Evolutionary conservation across 495 filamentous ascomycete species (phyloP).

Genomic region (Aspergillus funiculosus): DNA sequence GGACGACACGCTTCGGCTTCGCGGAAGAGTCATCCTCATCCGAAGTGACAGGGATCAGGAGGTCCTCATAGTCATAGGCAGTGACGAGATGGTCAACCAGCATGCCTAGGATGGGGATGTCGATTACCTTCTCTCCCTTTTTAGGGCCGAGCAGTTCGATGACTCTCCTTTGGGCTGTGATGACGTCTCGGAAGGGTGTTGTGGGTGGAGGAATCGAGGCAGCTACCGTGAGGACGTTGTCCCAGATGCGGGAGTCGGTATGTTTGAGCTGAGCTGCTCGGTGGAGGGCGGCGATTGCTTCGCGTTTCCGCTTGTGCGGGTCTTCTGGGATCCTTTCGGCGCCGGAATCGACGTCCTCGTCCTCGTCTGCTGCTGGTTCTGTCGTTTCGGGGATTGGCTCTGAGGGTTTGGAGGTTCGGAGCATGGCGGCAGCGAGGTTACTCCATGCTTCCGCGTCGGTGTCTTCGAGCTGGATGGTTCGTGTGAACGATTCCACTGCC

Average conservation of each 20-base stretch:
- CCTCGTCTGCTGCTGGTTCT: slow-evolving; percentile 6
- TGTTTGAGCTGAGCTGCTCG: slow-evolving; percentile 73
- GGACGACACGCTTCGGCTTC: slow-evolving; percentile 25
- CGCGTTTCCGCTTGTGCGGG: slow-evolving; percentile 56
- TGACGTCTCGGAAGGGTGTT: slow-evolving; percentile 64
- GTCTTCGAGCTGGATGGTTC: slow-evolving; percentile 75
- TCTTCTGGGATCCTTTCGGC: slow-evolving; percentile 23
- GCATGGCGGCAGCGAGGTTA: slow-evolving; percentile 81
- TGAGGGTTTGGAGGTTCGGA: slow-evolving; percentile 40
- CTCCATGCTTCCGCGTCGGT: slow-evolving; percentile 90
- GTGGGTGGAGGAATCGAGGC: slow-evolving; percentile 66
- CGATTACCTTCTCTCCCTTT: slow-evolving; percentile 70
- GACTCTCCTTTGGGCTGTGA: slow-evolving; percentile 64
- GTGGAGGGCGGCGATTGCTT: slow-evolving; percentile 78
- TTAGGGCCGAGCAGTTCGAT: slow-evolving; percentile 65
- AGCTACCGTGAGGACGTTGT: slow-evolving; percentile 84
- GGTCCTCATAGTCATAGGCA: slow-evolving; percentile 36
- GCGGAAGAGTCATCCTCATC: slow-evolving; percentile 27
- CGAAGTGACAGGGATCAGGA: slow-evolving; percentile 24
- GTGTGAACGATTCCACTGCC: slow-evolving; percentile 80
- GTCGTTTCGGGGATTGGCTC: slow-evolving; percentile 19
- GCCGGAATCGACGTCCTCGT: slow-evolving; percentile 24
- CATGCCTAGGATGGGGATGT: slow-evolving; percentile 62
- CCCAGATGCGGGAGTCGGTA: slow-evolving; percentile 87
- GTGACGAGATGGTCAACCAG: slow-evolving; percentile 65